Base-by-base conservation (phyloP, 78 protist species). In the Tieghemostelium lacteum region DNA sequence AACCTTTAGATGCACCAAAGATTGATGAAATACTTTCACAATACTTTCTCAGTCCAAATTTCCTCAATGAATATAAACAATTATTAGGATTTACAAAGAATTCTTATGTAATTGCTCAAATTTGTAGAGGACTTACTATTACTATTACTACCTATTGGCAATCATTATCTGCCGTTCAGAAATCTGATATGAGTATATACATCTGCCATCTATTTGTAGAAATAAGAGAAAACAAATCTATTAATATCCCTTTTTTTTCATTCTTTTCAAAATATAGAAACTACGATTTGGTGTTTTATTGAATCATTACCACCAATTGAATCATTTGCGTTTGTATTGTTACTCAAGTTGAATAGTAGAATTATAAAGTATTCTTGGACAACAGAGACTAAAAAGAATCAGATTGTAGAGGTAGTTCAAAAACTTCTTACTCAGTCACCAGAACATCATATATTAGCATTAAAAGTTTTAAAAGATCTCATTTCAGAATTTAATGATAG, bases 241-340 rank as follows among this genome's bases (percentile, higher is more conserved):
- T 19, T 42, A 40, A 40, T 19, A 64, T 50, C 71, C 3, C 2
- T 14, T 45, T 34, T 55, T 55, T 7, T 2, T 49, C 1, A 0
- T 31, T 3, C 29, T 19, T 62, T 3, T 42, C 17, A 16, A 20
- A 33, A 14, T 55, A 22, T 62, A 78, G 89, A 83, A 42, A 58
- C 26, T 34, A 69, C 6, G 37, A 42, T 83, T 70, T 67, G 76
- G 67, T 34, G 31, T 20, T 83, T 69, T 33, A 42, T 83, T 8
- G 89, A 83, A 39, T 83, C 89, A 42, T 24, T 83, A 16, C 89
- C 75, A 70, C 76, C 64, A 26, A 37, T 83, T 37, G 89, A 83
- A 33, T 42, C 55, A 60, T 83, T 83, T 60, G 40, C 80, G 60
- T 42, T 55, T 19, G 29, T 34, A 4, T 66, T 73, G 17, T 4